Percentiles rank a stretch among this genome's conserved stretches.
Evolutionary conservation across 1,139 yeast species (phyloP).

Genomic region (Yamadazyma blattariae): DNA sequence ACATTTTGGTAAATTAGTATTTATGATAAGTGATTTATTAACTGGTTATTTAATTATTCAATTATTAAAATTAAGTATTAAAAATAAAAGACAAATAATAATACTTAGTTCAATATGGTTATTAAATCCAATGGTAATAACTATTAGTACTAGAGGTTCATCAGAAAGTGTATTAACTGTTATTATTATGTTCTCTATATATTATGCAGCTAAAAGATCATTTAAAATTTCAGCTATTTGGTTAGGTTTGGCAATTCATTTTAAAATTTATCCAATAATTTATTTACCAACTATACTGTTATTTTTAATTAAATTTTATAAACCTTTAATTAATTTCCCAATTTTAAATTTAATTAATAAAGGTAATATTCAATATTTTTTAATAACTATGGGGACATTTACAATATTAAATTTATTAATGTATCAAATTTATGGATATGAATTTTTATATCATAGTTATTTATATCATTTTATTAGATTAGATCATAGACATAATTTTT

Average conservation of each 20-base stretch:
- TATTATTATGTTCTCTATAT: slow-evolving; percentile 62
- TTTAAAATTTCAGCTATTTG: slow-evolving; percentile 55
- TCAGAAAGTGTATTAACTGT: slow-evolving; percentile 88
- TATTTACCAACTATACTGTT: slow-evolving; percentile 59
- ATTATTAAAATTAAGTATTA: slow-evolving; percentile 23
- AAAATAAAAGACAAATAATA: slow-evolving; percentile 24
- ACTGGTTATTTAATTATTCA: slow-evolving; percentile 70
- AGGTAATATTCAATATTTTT: slow-evolving; percentile 44
- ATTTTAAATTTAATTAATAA: slow-evolving; percentile 37
- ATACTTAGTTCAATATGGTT: slow-evolving; percentile 70
- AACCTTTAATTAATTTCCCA: slow-evolving; percentile 26
- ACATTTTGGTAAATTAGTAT: slow-evolving; percentile 76
- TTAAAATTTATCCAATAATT: slow-evolving; percentile 87
- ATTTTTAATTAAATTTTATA: slow-evolving; percentile 20
- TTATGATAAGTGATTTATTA: slow-evolving; percentile 72
- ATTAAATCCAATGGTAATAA: slow-evolving; percentile 91
- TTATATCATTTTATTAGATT: slow-evolving; percentile 77
- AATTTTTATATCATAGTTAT: slow-evolving; percentile 76
- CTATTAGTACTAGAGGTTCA: slow-evolving; percentile 91
- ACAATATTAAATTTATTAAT: slow-evolving; percentile 48
- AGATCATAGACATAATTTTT: slow-evolving; percentile 94
- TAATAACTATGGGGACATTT: slow-evolving; percentile 43
- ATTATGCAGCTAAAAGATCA: slow-evolving; percentile 31
- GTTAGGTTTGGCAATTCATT: slow-evolving; percentile 80
- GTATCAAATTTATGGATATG: slow-evolving; percentile 69